These are phyloP conservation scores for Fusarium sarcochroum DNA, from an alignment of 2,329 filamentous ascomycete species.

Conservation along the genomic window DNA sequence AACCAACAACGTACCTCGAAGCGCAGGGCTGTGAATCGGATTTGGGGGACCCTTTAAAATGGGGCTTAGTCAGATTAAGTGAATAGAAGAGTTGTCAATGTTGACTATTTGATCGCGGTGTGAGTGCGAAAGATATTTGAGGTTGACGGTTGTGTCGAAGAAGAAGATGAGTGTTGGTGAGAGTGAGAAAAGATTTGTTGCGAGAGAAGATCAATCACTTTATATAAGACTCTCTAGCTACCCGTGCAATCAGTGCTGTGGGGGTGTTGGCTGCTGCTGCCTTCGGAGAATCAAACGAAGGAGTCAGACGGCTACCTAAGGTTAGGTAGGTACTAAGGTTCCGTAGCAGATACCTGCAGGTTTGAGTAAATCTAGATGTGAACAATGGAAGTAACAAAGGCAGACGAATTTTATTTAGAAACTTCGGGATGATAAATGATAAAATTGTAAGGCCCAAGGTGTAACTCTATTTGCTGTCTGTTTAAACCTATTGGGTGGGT, in stretches of 20 bases:
- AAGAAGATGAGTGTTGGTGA: background rate
- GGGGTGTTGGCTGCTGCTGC: constrained; percentile 39
- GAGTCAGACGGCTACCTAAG: constrained; percentile 23
- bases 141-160: background rate
- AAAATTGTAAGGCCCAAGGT: background rate
- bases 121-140: background rate
- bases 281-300: constrained; percentile 32
- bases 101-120: background rate
- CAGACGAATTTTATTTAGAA: background rate
- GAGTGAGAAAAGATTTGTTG: background rate
- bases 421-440: background rate
- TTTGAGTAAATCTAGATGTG: background rate
- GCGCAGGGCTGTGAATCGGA: constrained; percentile 34
- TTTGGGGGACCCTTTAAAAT: constrained; percentile 21
- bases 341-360: background rate
- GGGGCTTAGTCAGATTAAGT: constrained; percentile 18
- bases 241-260: constrained; percentile 1
- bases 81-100: background rate
- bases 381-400: constrained; percentile 8
- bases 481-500: background rate
- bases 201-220: background rate
- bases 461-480: background rate
- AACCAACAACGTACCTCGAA: constrained; percentile 36
- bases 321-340: too few species aligned
- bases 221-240: constrained; percentile 11